phyloP scores from a whole-genome alignment of 1,284 basidiomycete species.

The Apiotrichum siamense region DNA sequence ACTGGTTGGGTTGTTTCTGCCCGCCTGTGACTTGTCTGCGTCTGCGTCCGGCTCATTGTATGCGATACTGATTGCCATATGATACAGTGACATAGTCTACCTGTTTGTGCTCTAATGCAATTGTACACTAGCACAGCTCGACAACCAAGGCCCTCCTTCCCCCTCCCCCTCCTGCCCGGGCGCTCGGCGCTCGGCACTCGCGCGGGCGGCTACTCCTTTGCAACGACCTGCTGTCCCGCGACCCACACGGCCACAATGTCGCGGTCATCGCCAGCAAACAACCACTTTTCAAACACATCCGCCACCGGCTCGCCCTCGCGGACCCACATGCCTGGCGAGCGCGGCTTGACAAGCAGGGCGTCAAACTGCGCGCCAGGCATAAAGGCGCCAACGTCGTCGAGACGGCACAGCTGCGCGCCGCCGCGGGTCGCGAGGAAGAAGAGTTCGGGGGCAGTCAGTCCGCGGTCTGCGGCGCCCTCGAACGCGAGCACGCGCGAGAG shows the following conservation, averaged over 20 bases:
- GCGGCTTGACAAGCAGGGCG: slow-evolving; percentile 65
- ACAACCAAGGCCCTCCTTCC: not conserved
- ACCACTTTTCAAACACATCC: slow-evolving; percentile 34
- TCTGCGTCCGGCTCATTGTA: too few relatives aligned
- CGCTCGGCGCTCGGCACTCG: not conserved
- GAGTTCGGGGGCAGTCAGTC: slow-evolving; percentile 65
- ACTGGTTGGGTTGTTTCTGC: not conserved
- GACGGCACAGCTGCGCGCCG: slow-evolving; percentile 75
- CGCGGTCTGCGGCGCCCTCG: slow-evolving; percentile 7
- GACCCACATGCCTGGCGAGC: slow-evolving; percentile 53
- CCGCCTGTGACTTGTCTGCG: too few relatives aligned
- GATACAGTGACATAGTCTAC: slow-evolving; percentile 2
- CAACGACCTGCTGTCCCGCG: slow-evolving; percentile 2
- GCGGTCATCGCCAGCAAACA: slow-evolving; percentile 74
- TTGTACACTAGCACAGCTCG: not conserved
- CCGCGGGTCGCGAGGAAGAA: slow-evolving; percentile 88
- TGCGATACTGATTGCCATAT: too few relatives aligned
- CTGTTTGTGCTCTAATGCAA: not conserved
- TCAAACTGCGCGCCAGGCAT: slow-evolving; percentile 81
- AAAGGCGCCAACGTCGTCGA: slow-evolving; percentile 74
- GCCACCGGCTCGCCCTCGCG: slow-evolving; percentile 34
- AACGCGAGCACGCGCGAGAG: slow-evolving; percentile 67
- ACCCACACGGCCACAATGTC: slow-evolving; percentile 83
- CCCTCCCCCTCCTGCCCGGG: not conserved
- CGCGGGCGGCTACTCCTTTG: not conserved